Base-by-base conservation (phyloP, 345 rosid species). In the Anacardium occidentale region DNA sequence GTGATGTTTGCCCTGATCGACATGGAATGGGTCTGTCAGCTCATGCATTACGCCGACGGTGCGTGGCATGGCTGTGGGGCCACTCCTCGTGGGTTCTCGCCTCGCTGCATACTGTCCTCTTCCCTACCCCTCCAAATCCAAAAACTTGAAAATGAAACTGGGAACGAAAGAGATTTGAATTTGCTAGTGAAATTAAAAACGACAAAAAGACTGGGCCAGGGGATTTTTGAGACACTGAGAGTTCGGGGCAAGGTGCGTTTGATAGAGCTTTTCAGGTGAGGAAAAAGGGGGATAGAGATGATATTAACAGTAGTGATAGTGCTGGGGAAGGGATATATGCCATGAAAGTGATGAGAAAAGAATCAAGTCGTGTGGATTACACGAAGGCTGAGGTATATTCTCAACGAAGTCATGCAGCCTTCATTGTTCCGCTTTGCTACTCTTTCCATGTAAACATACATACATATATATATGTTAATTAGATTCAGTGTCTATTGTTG, bases 341-440 rank as follows among this genome's bases (percentile, higher is more conserved):
- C 1, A 90, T 90, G 90, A 90, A 90, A 79, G 94, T 90, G 54
- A 90, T 90, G 94, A 84, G 85, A 74, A 90, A 90, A 59, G 85
- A 87, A 87, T 64, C 94, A 90, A 29, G n/a, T n/a, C n/a, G n/a
- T 77, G 88, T 87, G 3, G 94, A 87, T 71, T 90, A 90, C 77
- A 90, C 87, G 91, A 90, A 78, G 66, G 91, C 94, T 29, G 81
- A 77, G 90, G 76, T 89, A 90, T 76, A 87, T 90, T 69, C 94
- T 90, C 48, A 85, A 89, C 50, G 87, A 87, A 82, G 85, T 90
- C 40, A 66, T 78, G 65, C 91, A 90, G 77, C 94, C 94, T 29
- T 87, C 53, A 80, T 90, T 45, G 94, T 89, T 64, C 94, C 79
- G 68, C 91, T 89, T 62, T 84, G 91, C 64, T 89, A 82, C 84